These are phyloP conservation scores for Lactarius hatsudake DNA, from an alignment of 768 basidiomycete genomes.

Conservation along the genomic window DNA sequence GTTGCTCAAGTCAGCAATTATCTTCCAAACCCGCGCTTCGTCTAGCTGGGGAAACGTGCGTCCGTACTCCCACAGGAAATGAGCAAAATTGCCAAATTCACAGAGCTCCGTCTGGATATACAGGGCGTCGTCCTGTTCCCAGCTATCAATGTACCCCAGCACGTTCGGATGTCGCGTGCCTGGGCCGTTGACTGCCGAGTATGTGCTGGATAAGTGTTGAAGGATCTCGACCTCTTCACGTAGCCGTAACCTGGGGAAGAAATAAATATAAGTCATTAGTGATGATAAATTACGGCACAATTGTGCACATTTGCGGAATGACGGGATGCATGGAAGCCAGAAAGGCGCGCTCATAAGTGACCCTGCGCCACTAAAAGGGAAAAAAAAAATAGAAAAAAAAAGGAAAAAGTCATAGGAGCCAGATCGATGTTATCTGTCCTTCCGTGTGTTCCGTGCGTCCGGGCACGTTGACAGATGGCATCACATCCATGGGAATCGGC, in stretches of 20 bases:
- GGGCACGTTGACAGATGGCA: conserved; percentile 11
- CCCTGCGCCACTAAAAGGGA: conserved; percentile 4
- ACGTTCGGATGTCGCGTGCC: conserved; percentile 69
- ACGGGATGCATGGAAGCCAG: neutral
- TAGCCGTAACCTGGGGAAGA: conserved; percentile 61
- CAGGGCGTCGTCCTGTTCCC: conserved; percentile 88
- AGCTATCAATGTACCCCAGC: conserved; percentile 86
- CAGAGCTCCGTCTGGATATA: conserved; percentile 96
- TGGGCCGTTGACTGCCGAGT: conserved; percentile 33
- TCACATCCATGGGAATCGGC: conserved; percentile 3
- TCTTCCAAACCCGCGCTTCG: conserved; percentile 95
- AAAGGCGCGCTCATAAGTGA: neutral
- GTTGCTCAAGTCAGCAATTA: conserved; percentile 83
- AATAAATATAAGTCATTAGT: conserved; percentile 1
- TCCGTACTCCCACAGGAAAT: conserved; percentile 91
- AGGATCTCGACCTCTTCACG: conserved; percentile 94
- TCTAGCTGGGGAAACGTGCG: conserved; percentile 79
- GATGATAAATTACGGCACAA: conserved; percentile 6
- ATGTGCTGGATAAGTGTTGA: conserved; percentile 57
- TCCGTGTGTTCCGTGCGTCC: neutral
- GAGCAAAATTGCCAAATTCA: conserved; percentile 86
- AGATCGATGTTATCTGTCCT: neutral
- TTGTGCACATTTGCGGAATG: neutral
- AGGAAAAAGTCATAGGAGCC: neutral
- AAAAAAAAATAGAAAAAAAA: neutral